Percentiles rank a stretch among this genome's conserved stretches.
Evolutionary conservation across 371 early-diverging fungal species (phyloP).

Genomic region (Mucor irregularis): DNA sequence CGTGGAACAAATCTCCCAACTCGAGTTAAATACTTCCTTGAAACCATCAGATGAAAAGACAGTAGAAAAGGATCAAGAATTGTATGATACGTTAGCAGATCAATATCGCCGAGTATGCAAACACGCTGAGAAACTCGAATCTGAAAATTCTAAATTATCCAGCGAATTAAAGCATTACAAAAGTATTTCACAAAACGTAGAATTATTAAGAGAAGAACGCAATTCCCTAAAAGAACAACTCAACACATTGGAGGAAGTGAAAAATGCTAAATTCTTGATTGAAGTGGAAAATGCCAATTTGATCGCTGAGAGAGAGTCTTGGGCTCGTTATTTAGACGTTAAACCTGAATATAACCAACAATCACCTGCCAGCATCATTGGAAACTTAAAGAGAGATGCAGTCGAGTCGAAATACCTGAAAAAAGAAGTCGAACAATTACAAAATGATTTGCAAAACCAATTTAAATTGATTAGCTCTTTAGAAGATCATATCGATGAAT

Average conservation of each 20-base stretch:
- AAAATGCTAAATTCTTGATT: constrained; percentile 23
- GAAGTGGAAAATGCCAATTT: constrained; percentile 39
- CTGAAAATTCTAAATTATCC: constrained; percentile 26
- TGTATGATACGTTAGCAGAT: background rate
- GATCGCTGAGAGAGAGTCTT: constrained; percentile 27
- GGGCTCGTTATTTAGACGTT: constrained; percentile 15
- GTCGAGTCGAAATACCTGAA: constrained; percentile 22
- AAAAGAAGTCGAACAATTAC: constrained; percentile 14
- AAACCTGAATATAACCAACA: constrained; percentile 31
- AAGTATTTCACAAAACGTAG: constrained; percentile 35
- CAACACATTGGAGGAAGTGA: constrained; percentile 28
- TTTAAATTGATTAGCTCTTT: constrained; percentile 9
- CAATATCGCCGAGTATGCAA: background rate
- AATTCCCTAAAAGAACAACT: constrained; percentile 25
- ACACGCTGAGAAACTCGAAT: background rate
- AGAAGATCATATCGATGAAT: constrained; percentile 13
- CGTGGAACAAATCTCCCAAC: too few species aligned
- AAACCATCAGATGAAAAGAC: background rate
- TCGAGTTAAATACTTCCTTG: too few species aligned
- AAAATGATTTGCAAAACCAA: constrained; percentile 11
- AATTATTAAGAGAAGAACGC: constrained; percentile 35
- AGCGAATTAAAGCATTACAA: constrained; percentile 36
- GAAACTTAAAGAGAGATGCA: constrained; percentile 18
- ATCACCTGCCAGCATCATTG: constrained; percentile 27
- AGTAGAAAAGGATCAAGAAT: background rate